A percentile compares a stretch with the other conserved stretches of the same genome.
phyloP scores from a whole-genome alignment of 768 basidiomycete genomes.

The Leccinum boreale region DNA sequence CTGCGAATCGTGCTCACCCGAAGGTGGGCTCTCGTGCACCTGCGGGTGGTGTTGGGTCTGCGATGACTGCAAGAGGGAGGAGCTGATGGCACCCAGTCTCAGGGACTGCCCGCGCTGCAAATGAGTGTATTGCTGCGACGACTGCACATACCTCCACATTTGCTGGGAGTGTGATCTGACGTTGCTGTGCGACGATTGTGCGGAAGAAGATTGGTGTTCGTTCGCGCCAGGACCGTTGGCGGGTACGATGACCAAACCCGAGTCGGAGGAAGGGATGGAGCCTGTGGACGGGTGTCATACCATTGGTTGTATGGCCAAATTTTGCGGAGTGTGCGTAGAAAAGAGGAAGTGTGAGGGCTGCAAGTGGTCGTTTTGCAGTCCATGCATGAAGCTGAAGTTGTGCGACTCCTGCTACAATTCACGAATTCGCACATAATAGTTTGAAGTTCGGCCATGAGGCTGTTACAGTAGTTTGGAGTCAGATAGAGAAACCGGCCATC shows the following conservation, averaged over 20 bases:
- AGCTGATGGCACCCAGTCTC: slow-evolving; percentile 7
- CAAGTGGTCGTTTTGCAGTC: slow-evolving; percentile 9
- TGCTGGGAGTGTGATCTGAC: slow-evolving; percentile 19
- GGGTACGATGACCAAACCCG: not conserved
- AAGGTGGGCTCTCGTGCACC: slow-evolving; percentile 18
- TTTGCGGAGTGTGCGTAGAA: slow-evolving; percentile 11
- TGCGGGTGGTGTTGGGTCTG: slow-evolving; percentile 22
- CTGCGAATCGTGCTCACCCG: slow-evolving; percentile 16
- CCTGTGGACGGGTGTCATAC: slow-evolving; percentile 7
- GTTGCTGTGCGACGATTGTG: slow-evolving; percentile 24
- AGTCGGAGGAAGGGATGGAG: no score
- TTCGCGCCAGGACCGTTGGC: not conserved
- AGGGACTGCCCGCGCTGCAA: slow-evolving; percentile 18
- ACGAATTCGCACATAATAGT: no score
- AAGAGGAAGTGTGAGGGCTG: slow-evolving; percentile 15
- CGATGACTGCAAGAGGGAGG: slow-evolving; percentile 17
- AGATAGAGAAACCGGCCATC: no score
- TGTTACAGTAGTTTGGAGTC: no score
- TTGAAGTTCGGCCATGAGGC: no score
- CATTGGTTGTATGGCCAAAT: no score
- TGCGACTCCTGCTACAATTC: slow-evolving; percentile 7
- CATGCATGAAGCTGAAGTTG: slow-evolving; percentile 2
- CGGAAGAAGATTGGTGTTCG: slow-evolving; percentile 21
- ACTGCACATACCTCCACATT: slow-evolving; percentile 23
- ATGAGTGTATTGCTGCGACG: slow-evolving; percentile 12